Evolutionary conservation across 805 yeast species (phyloP), one percentile per base, ranked within the genome.

Genomic region (Babjeviella inositovora): DNA sequence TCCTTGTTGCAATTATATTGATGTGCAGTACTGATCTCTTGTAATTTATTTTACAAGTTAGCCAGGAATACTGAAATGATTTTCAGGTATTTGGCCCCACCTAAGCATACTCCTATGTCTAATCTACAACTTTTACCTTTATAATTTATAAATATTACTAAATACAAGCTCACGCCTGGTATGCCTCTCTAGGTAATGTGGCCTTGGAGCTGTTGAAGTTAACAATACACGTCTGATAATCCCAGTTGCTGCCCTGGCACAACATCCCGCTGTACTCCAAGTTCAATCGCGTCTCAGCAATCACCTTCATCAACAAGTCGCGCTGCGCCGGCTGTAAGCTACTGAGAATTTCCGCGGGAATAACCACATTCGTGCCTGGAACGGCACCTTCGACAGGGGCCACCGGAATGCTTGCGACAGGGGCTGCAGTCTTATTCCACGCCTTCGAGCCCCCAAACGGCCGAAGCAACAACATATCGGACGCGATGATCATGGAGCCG

Each of bases 231-330:
- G 53, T 59, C 14, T 66, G 70, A 34, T 68, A 72, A 44, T 79
- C 75, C 85, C 92, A 85, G 25, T 66, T 62, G 38, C 93, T 81
- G 45, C 84, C 94, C 42, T 82, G 84, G 27, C 84, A 74, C 18
- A 90, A 60, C 77, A 85, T 67, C 14, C 70, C 50, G 1, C 87
- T 79, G 43, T 71, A 85, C 36, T 79, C 77, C n/a, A 77, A 55
- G 33, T 65, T 84, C 34, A 85, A 54, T 23, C 70, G 68, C 0
- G 96, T 85, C 31, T 75, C 80, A 14, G 61, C 43, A 48, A 75
- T 66, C 13, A 87, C 49, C 37, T 64, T 73, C 12, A 63, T 59
- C 10, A 80, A 57, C 5, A 81, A 45, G 27, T 70, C 73, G 31
- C 73, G 69, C 41, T 77, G 92, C 5, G 47, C 42, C 0, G 60